These are phyloP conservation scores for Paramecium sexaurelia DNA, from an alignment of 73 alveolate genomes.

Conservation along the genomic window DNA sequence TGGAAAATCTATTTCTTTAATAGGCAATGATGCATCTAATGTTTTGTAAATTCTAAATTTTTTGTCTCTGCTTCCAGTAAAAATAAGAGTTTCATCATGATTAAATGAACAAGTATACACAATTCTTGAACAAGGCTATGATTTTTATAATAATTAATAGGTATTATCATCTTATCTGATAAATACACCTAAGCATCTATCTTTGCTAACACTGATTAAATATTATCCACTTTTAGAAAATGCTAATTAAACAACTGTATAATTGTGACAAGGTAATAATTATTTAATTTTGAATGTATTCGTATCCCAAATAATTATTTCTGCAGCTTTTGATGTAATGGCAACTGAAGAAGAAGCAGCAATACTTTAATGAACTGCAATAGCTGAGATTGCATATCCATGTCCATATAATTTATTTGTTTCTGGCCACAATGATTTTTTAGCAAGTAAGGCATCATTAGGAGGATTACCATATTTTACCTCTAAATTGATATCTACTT, in stretches of 20 bases:
- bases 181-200: slow-evolving; percentile 85
- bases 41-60: slow-evolving; percentile 67
- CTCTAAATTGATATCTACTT: slow-evolving; percentile 72
- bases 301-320: slow-evolving; percentile 92
- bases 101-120: slow-evolving; percentile 93
- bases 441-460: slow-evolving; percentile 90
- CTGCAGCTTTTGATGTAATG: slow-evolving; percentile 89
- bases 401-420: slow-evolving; percentile 96
- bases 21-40: neutral
- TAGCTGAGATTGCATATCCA: slow-evolving; percentile 92
- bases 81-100: slow-evolving; percentile 85
- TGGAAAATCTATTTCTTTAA: slow-evolving; percentile 22
- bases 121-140: slow-evolving; percentile 93
- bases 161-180: slow-evolving; percentile 65
- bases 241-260: slow-evolving; percentile 89
- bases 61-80: slow-evolving; percentile 97
- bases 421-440: slow-evolving; percentile 98
- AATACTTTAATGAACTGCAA: slow-evolving; percentile 86
- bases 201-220: slow-evolving; percentile 90
- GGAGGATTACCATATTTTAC: slow-evolving; percentile 83
- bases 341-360: slow-evolving; percentile 96
- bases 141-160: slow-evolving; percentile 75
- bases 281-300: slow-evolving; percentile 76
- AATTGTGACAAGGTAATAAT: slow-evolving; percentile 85
- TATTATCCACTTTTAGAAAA: slow-evolving; percentile 93